Evolutionary conservation across 768 basidiomycete genomes (phyloP), one percentile per base, ranked within the genome.

Genomic region (Suillus occidentalis): DNA sequence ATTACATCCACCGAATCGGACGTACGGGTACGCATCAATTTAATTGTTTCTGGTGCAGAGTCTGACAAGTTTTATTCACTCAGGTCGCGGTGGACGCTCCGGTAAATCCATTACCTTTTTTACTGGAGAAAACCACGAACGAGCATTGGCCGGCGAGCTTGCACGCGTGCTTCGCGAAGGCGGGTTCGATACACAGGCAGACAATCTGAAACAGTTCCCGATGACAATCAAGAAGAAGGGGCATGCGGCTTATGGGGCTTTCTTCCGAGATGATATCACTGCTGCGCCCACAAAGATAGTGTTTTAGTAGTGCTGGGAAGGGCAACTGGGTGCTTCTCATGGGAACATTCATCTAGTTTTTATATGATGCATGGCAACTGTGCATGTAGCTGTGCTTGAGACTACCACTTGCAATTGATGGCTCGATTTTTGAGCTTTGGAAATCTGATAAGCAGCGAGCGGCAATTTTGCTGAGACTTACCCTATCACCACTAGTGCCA

Each of bases 151-250:
- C 9, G 97, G 97, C 9, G 97, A 98, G 75, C 85, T 98, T 63
- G 95, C 94, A 69, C 85, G 92, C 9, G 94, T 99, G 47, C 82
- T 99, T 62, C 81, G 90, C 61, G 97, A 99, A 75, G 90, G 91
- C 53, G 93, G 91, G 37, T 93, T 92, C 67, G 86, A 90, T 63
- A 85, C 89, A 57, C 87, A 91, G 68, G 88, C 78, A 6, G 75
- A 76, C 61, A 70, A 63, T 31, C 80, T 97, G 78, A 87, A 89
- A 65, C 88, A 89, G 71, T 98, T 97, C 82, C 94, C 95, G 60
- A 94, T 96, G 85, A 93, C 95, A 65, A 94, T 99, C 80, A 97
- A 97, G 83, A 99, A 99, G 84, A 94, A 88, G 83, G 87, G 90
- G 70, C 96, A 98, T 71, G 81, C 92, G 22, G 90, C 86, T 49